These are phyloP conservation scores for Quercus glauca DNA, from an alignment of 306 rosid species.

Conservation along the genomic window DNA sequence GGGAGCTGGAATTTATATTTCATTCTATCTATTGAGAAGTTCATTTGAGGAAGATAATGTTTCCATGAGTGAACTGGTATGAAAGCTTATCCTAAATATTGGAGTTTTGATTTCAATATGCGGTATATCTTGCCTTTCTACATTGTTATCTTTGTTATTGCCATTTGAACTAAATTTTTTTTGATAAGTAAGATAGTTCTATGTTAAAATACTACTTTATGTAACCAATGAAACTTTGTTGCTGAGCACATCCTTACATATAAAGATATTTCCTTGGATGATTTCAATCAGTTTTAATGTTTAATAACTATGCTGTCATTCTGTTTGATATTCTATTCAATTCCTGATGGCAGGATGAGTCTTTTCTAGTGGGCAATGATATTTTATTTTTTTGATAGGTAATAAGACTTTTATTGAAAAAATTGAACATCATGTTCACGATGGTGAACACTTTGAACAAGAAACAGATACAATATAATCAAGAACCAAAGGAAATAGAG, in stretches of 20 bases:
- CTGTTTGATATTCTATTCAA: background rate
- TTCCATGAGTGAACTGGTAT: conserved; percentile 63
- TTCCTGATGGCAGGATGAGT: conserved; percentile 6
- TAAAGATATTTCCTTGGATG: background rate
- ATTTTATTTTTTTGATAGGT: too few relatives aligned
- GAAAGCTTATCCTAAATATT: conserved; percentile 13
- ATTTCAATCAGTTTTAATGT: background rate
- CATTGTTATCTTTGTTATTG: background rate
- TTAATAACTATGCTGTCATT: background rate
- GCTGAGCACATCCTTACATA: background rate
- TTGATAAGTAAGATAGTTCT: too few relatives aligned
- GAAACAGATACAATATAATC: too few relatives aligned
- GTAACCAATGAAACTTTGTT: background rate
- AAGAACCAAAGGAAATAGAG: too few relatives aligned
- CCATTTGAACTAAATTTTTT: too few relatives aligned
- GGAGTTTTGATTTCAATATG: background rate
- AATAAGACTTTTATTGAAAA: too few relatives aligned
- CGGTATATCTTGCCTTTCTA: background rate
- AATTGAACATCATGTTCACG: too few relatives aligned
- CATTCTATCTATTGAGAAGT: conserved; percentile 72
- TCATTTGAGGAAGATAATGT: conserved; percentile 63
- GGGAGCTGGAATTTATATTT: conserved; percentile 91
- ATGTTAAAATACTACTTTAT: too few relatives aligned
- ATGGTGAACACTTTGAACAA: too few relatives aligned
- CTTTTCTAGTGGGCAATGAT: background rate